Evolutionary conservation across 768 basidiomycete genomes (phyloP), one percentile per base, ranked within the genome.

Genomic region (Lactarius trivialis): DNA sequence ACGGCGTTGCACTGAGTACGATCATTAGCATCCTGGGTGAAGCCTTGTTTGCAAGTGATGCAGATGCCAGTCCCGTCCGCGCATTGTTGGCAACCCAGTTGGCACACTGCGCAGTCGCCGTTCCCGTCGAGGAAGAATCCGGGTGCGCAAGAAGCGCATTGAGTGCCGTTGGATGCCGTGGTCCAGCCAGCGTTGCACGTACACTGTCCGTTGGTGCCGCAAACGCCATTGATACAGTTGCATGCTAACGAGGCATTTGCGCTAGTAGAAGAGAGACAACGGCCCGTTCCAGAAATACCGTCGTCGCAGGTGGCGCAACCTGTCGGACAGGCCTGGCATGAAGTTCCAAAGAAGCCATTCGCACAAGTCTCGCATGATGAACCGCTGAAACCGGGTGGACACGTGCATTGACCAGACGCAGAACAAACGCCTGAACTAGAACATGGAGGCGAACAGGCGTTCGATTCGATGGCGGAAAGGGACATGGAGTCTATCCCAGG

Each of bases 181-280:
- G 82, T 82, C 87, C 88, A 95, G 0, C 93, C 93, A 0, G 84
- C 70, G 67, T 86, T 85, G 71, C 93, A 95, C 4, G 80, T 73
- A 69, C 93, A 93, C 64, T 86, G 82, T 0, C 88, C 85, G 60
- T 81, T 80, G 0, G 80, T 66, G 1, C 80, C 80, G 72, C 93
- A 96, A 50, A 82, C 72, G 2, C 93, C 93, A 68, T 94, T 94
- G 55, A 86, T 65, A 69, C 93, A 96, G 69, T 91, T 88, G 73
- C 93, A 96, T 2, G 79, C 80, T 37, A 82, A 79, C 2, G 88
- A 82, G 2, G 78, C 75, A 66, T 85, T 82, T 37, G 73, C 70
- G 32, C 82, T 75, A 0, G 73, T 69, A 4, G 81, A 72, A 11
- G 74, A 72, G 60, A 90, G 78, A 71, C 93, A 96, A 48, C 77